phyloP scores from a whole-genome alignment of 176 grass and related monocot genomes.

The sorghum (Sorghum bicolor) region DNA sequence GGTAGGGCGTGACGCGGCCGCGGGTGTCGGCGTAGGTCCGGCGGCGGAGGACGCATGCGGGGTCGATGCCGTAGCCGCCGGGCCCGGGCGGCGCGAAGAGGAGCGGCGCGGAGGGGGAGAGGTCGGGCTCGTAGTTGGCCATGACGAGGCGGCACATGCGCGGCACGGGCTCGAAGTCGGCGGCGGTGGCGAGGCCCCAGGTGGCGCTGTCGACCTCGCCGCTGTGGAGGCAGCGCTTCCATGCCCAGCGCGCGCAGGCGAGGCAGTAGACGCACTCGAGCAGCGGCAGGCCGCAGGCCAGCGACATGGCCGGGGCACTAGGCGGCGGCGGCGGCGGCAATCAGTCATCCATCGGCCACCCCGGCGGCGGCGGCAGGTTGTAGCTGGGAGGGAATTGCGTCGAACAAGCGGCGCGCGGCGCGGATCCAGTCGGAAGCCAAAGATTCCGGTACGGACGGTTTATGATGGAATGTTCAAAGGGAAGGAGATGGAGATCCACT shows the following conservation, averaged over 20 bases:
- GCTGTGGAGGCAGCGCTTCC: constrained; percentile 89
- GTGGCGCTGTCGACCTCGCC: constrained; percentile 75
- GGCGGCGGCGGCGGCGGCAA: background rate
- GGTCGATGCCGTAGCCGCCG: constrained; percentile 37
- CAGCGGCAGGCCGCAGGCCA: constrained; percentile 77
- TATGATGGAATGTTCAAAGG: background rate
- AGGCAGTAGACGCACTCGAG: constrained; percentile 98
- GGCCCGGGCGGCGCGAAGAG: constrained; percentile 26
- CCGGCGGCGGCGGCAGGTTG: background rate
- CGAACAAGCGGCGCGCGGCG: constrained; percentile 6
- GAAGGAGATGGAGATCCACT: background rate
- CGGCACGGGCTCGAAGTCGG: constrained; percentile 70
- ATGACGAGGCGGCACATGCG: constrained; percentile 89
- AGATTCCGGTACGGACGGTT: background rate
- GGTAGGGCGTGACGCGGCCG: constrained; percentile 74
- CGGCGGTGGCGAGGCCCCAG: constrained; percentile 58
- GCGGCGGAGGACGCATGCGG: constrained; percentile 44
- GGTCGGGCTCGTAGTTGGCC: constrained; percentile 66
- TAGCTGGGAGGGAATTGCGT: background rate
- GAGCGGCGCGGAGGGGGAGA: constrained; percentile 11
- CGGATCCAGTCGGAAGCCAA: background rate
- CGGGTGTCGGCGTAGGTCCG: constrained; percentile 59
- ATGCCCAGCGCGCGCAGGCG: constrained; percentile 88
- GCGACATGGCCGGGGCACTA: constrained; percentile 42
- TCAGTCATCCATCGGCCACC: constrained; percentile 21